Percentiles rank a stretch among this genome's conserved stretches.
phyloP scores from a whole-genome alignment of 352 stramenopile genomes.

The Vaucheria bursata region DNA sequence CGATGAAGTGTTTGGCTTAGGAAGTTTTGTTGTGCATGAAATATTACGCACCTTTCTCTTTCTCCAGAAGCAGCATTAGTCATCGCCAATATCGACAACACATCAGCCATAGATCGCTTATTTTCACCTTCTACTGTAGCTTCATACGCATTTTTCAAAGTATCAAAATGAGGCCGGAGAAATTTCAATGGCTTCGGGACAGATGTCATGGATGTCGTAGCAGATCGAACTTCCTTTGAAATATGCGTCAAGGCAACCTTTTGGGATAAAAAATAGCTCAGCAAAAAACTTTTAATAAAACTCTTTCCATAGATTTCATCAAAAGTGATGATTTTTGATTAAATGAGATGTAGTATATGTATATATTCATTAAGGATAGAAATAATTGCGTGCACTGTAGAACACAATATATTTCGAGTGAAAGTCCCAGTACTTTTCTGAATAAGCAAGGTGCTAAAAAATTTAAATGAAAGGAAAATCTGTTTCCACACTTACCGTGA shows the following conservation, averaged over 20 bases:
- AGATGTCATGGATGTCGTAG: conserved; percentile 96
- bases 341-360: background rate
- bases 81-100: conserved; percentile 88
- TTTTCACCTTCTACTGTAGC: conserved; percentile 52
- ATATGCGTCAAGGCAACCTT: conserved; percentile 83
- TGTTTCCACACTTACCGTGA: no score
- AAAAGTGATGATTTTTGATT: conserved; percentile 15
- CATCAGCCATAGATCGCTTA: conserved; percentile 64
- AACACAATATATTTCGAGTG: no score
- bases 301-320: no score
- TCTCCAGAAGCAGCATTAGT: conserved; percentile 77
- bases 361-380: no score
- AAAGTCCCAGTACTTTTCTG: no score
- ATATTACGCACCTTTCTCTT: conserved; percentile 12
- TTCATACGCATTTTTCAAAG: conserved; percentile 64
- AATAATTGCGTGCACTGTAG: no score
- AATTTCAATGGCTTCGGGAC: conserved; percentile 99
- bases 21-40: no score
- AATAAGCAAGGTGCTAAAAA: no score
- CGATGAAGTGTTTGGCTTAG: no score
- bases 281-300: conserved; percentile 15
- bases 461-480: no score
- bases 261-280: no score
- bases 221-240: conserved; percentile 85
- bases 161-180: conserved; percentile 85